These are phyloP conservation scores for Pestalotiopsis sp. DNA, from an alignment of 2,329 filamentous ascomycete species.

Conservation along the genomic window DNA sequence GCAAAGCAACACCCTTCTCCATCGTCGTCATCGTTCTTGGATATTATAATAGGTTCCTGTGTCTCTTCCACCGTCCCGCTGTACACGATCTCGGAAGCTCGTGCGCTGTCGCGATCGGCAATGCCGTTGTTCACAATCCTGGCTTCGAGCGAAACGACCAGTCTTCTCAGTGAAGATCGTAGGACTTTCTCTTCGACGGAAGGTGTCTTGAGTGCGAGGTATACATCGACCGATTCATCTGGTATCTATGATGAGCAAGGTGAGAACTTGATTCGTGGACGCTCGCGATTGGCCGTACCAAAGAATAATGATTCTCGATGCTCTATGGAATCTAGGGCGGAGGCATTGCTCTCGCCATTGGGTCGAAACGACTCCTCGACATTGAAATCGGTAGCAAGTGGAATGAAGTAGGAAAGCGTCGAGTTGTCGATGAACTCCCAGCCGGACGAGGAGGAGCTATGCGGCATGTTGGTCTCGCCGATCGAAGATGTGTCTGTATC, in stretches of 20 bases:
- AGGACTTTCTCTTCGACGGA: slow-evolving; percentile 59
- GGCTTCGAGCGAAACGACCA: slow-evolving; percentile 69
- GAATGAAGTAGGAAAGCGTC: slow-evolving; percentile 63
- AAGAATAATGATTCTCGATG: slow-evolving; percentile 71
- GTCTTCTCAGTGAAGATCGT: slow-evolving; percentile 59
- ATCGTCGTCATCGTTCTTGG: slow-evolving; percentile 32
- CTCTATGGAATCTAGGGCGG: slow-evolving; percentile 58
- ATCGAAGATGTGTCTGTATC: not conserved
- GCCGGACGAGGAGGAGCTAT: not conserved
- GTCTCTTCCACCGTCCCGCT: slow-evolving; percentile 53
- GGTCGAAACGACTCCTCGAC: slow-evolving; percentile 54
- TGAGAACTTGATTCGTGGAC: slow-evolving; percentile 35
- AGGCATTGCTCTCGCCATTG: slow-evolving; percentile 41
- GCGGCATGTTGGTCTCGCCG: not conserved
- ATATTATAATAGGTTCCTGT: slow-evolving; percentile 52
- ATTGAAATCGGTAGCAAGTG: slow-evolving; percentile 55
- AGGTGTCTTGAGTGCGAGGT: slow-evolving; percentile 69
- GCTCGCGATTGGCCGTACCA: slow-evolving; percentile 52
- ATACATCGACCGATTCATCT: slow-evolving; percentile 76
- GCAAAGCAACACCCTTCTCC: slow-evolving; percentile 40
- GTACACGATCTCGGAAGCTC: slow-evolving; percentile 62
- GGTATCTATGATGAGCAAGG: slow-evolving; percentile 52
- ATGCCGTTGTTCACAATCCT: slow-evolving; percentile 63
- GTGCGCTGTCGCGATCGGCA: slow-evolving; percentile 48
- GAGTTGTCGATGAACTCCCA: slow-evolving; percentile 58